These are phyloP conservation scores for Phytophthora ohioensis DNA, from an alignment of 352 stramenopile genomes.

Conservation along the genomic window DNA sequence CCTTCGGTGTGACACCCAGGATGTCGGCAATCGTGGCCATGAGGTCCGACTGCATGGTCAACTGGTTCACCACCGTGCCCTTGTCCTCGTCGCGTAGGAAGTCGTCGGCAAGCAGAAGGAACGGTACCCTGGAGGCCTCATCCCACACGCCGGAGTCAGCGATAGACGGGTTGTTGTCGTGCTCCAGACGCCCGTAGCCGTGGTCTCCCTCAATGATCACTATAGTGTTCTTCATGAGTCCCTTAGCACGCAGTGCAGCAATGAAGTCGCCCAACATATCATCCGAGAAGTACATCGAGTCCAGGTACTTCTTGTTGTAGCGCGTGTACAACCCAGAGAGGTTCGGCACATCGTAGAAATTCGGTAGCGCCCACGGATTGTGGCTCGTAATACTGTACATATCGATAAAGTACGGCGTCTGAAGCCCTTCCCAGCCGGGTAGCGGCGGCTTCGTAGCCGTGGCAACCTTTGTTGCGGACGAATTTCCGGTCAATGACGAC, in stretches of 20 bases:
- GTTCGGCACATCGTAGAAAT: constrained; percentile 56
- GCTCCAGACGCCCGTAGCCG: constrained; percentile 70
- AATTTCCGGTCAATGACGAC: constrained; percentile 8
- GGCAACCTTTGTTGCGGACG: constrained; percentile 13
- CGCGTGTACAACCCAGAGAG: constrained; percentile 64
- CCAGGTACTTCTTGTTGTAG: constrained; percentile 77
- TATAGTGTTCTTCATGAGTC: constrained; percentile 78
- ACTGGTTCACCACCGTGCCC: constrained; percentile 58
- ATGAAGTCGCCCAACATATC: constrained; percentile 75
- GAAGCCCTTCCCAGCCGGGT: constrained; percentile 64
- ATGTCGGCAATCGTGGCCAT: constrained; percentile 80
- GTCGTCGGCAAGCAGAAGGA: constrained; percentile 74
- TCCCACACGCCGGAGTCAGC: constrained; percentile 72
- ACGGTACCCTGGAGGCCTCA: constrained; percentile 67
- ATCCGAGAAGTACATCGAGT: constrained; percentile 77
- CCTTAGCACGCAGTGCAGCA: constrained; percentile 51
- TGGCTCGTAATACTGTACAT: constrained; percentile 85
- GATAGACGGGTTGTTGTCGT: constrained; percentile 75
- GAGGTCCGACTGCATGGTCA: constrained; percentile 77
- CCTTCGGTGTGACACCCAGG: constrained; percentile 55
- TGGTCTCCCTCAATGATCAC: constrained; percentile 78
- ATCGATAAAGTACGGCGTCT: constrained; percentile 79
- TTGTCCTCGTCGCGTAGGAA: constrained; percentile 57
- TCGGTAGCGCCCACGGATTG: constrained; percentile 65
- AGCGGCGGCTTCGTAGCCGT: constrained; percentile 31